A percentile compares a stretch with the other conserved stretches of the same genome.
Evolutionary conservation across 176 grass and related monocot genomes (phyloP).

Genomic region (Hyparrhenia diplandra): DNA sequence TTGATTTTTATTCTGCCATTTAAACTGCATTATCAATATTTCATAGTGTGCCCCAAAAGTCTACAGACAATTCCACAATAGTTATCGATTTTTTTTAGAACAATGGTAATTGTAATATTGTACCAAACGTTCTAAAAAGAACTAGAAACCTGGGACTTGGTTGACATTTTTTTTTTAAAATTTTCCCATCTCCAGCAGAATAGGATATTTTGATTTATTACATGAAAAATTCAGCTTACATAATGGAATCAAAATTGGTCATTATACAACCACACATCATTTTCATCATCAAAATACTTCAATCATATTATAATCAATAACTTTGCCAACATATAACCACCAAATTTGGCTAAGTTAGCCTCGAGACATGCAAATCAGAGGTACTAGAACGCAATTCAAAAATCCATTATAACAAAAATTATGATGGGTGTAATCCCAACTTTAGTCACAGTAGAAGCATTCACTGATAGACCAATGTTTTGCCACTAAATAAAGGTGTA

Average conservation of each 20-base stretch:
- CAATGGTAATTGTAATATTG: not conserved
- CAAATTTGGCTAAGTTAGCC: not conserved
- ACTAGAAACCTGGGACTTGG: conserved; percentile 1
- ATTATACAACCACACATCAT: not conserved
- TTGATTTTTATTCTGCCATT: not conserved
- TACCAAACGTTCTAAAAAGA: not conserved
- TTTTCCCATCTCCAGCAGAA: not conserved
- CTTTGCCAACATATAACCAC: not conserved
- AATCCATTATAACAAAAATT: not conserved
- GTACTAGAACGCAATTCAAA: not conserved
- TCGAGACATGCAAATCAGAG: too few species aligned
- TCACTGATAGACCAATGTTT: not conserved
- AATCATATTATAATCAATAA: not conserved
- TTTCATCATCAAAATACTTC: not conserved
- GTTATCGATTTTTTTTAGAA: not conserved
- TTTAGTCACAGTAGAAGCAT: not conserved
- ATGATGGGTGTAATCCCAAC: not conserved
- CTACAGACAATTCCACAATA: not conserved
- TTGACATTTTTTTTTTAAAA: not conserved
- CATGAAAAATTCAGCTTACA: not conserved
- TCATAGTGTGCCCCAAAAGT: not conserved
- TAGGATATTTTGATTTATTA: not conserved
- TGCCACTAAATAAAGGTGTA: not conserved
- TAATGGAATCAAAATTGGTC: not conserved
- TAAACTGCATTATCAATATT: not conserved